These are phyloP conservation scores for Aspergillus terreus DNA, from an alignment of 2,329 filamentous ascomycete species.

Conservation along the genomic window DNA sequence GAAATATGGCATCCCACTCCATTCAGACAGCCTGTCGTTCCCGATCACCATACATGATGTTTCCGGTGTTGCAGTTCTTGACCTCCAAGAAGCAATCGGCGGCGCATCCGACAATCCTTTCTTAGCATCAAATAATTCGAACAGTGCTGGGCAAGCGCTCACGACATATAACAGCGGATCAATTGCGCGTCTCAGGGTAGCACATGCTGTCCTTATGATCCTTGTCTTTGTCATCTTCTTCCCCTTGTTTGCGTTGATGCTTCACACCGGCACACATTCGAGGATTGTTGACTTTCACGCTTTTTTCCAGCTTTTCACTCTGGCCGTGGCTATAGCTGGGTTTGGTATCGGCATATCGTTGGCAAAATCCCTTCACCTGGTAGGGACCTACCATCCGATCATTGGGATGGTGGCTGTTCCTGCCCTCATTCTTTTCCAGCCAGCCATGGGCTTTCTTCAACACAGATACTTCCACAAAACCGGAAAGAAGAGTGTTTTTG, in stretches of 20 bases:
- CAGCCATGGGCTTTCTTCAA: conserved; percentile 50
- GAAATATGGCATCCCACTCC: conserved; percentile 19
- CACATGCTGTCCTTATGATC: conserved; percentile 25
- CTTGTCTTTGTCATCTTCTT: conserved; percentile 23
- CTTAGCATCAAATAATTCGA: conserved; percentile 8
- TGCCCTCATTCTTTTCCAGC: conserved; percentile 55
- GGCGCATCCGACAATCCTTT: conserved; percentile 21
- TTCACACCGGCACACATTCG: conserved; percentile 8
- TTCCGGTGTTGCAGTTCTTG: conserved; percentile 16
- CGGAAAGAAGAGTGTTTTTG: conserved; percentile 43
- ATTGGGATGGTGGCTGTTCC: conserved; percentile 53
- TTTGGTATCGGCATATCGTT: conserved; percentile 52
- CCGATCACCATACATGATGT: conserved; percentile 22
- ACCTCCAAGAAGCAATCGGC: conserved; percentile 18
- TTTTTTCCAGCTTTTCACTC: conserved; percentile 43
- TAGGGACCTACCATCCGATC: conserved; percentile 47
- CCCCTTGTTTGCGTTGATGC: conserved; percentile 19
- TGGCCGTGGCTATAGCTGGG: conserved; percentile 46
- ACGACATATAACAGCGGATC: background rate
- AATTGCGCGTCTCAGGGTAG: background rate
- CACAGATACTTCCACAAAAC: conserved; percentile 50
- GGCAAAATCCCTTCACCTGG: conserved; percentile 35
- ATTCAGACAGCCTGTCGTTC: conserved; percentile 16
- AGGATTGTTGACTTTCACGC: conserved; percentile 12
- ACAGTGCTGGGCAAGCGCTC: background rate